Evolutionary conservation across 2,329 filamentous ascomycete species (phyloP), one percentile per base, ranked within the genome.

Genomic region (Penicillium sp.): DNA sequence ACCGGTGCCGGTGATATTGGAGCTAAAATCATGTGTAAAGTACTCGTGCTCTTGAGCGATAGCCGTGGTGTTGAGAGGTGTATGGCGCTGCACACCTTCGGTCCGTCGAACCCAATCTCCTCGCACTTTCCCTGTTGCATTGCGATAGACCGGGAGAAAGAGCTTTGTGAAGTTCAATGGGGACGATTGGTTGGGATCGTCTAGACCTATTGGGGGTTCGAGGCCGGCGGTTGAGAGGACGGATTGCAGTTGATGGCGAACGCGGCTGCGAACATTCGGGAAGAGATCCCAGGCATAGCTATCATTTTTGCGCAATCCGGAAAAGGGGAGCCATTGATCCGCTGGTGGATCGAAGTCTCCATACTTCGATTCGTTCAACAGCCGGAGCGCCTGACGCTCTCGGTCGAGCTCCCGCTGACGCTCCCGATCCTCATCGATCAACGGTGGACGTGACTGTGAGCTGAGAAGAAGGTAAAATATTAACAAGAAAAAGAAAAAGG

Each of bases 271-370:
- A 43, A 90, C 87, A 1, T 72, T 67, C 0, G 72, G 71, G 15
- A 96, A 70, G 41, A 88, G 75, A 21, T 83, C 77, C 90, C 90
- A 96, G 2, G 80, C 83, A 63, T 86, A 87, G 4, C 78, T 80
- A 65, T 94, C 86, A 14, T 81, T 76, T 32, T 80, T 70, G 33
- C 85, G 78, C 46, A 94, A 82, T 1, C 91, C 91, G 2, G 86
- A 86, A 36, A 95, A 70, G 53, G 88, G 87, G 43, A 89, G 67
- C 74, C 71, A 78, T 48, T 62, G 69, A 43, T 70, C 59, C 7
- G 66, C 58, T 19, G 45, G 46, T 14, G 69, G 62, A 54, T 73
- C 63, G 26, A 81, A 73, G 37, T 77, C 72, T 23, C 74, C 76
- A 62, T 76, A 78, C 4, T 60, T 62, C 6, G 75, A 74, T 40